phyloP scores from a whole-genome alignment of 139 green algal species.

The Chlorella sp. region DNA sequence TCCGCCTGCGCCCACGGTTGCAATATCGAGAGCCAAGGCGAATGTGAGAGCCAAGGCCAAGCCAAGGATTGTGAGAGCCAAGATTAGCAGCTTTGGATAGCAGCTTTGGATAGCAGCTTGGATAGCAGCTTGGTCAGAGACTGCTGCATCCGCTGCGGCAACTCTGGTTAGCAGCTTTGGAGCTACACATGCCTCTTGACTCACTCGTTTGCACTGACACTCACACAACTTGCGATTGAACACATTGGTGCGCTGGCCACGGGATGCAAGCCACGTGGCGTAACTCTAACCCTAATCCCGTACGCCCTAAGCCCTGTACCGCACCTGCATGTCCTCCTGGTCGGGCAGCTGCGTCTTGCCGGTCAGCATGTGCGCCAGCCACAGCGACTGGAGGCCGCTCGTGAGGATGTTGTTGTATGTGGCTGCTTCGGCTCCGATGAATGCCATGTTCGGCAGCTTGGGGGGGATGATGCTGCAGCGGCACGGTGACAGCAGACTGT shows the following conservation, averaged over 20 bases:
- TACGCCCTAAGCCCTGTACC: no score
- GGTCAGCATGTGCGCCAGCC: neutral
- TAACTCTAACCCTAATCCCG: no score
- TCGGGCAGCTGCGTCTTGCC: neutral
- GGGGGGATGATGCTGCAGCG: slow-evolving; percentile 6
- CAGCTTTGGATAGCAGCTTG: no score
- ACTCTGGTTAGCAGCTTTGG: no score
- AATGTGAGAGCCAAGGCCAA: neutral
- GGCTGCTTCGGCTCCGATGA: neutral
- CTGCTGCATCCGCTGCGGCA: no score
- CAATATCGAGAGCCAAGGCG: neutral
- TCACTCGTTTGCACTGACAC: no score
- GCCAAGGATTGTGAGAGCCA: no score
- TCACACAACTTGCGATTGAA: neutral
- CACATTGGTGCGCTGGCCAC: neutral
- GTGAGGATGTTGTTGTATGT: slow-evolving; percentile 14
- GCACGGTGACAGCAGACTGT: neutral
- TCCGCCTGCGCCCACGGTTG: neutral
- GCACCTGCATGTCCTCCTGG: neutral
- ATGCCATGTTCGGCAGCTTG: neutral
- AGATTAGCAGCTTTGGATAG: no score
- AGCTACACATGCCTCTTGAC: no score
- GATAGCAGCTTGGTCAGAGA: no score
- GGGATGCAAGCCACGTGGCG: no score
- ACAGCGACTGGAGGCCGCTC: slow-evolving; percentile 1